A percentile compares a stretch with the other conserved stretches of the same genome.
Conservation (phyloP, 176 grass and related monocot genomes). For the Raddia distichophylla region DNA sequence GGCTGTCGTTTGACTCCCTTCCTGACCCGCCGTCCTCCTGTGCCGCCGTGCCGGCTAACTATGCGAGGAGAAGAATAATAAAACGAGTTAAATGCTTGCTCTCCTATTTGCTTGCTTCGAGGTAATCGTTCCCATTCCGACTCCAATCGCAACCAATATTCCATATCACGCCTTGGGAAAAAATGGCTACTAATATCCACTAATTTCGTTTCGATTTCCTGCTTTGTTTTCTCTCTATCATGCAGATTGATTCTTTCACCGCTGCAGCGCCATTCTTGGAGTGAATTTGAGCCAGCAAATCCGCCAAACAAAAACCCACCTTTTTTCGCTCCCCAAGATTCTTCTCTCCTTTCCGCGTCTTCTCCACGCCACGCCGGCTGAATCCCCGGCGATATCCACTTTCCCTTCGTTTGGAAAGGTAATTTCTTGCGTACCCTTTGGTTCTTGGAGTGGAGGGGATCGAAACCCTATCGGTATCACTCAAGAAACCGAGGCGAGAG, state of each 20-base stretch:
- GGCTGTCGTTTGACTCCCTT: not conserved
- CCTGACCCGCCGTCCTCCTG: not conserved
- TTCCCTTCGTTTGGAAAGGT: slow-evolving; percentile 1
- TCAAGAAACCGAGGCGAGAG: not conserved
- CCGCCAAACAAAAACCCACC: slow-evolving; percentile 22
- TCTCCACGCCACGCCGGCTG: slow-evolving; percentile 43
- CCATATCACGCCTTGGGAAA: slow-evolving; percentile 32
- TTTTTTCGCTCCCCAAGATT: slow-evolving; percentile 26
- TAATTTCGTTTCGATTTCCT: not conserved
- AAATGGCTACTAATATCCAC: not conserved
- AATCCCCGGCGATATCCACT: slow-evolving; percentile 26
- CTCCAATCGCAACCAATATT: not conserved
- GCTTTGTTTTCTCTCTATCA: not conserved
- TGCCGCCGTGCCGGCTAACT: not conserved
- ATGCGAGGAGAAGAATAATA: not conserved
- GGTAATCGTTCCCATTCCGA: slow-evolving; percentile 1
- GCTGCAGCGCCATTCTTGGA: slow-evolving; percentile 19
- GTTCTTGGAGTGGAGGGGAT: not conserved
- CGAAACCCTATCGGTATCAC: not conserved
- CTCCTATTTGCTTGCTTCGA: not conserved
- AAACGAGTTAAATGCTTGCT: not conserved
- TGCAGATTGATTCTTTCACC: slow-evolving; percentile 46
- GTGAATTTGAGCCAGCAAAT: slow-evolving; percentile 6
- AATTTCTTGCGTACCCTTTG: not conserved
- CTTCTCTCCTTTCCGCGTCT: slow-evolving; percentile 39